Evolutionary conservation across 2,329 filamentous ascomycete species (phyloP), one percentile per base, ranked within the genome.

Genomic region (Alternaria dauci): DNA sequence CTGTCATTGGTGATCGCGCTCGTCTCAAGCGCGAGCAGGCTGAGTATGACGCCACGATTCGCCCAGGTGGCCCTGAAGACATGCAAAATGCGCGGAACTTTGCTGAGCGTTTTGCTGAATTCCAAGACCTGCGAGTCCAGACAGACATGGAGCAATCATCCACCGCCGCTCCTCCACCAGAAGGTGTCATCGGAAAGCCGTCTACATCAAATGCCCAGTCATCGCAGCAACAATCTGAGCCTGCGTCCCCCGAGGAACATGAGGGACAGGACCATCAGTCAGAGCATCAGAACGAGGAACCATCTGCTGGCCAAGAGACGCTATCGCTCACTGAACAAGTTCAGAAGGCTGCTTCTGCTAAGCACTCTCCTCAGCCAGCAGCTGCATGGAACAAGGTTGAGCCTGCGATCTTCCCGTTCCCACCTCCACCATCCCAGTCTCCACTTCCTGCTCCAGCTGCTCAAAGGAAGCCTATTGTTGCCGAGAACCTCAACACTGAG

Each of bases 361-460:
- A 88, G 71, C 84, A 88, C 54, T 86, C 86, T 14, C 82, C 84
- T 8, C 82, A 82, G 64, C 77, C 81, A 28, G 81, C 85, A 56
- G 84, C 84, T 12, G 83, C 85, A 18, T 89, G 87, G 87, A 83
- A 80, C 30, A 88, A 88, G 73, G 81, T 85, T 25, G 87, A 88
- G 63, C 90, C 88, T 28, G 85, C 96, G 72, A 91, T 93, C n/a
- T 89, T 91, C 84, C 90, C 91, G 5, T 89, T 89, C 77, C 91
- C 91, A 44, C 89, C 91, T 11, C 87, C 90, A 11, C 88, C 89
- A 54, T 92, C 91, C 2, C 87, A 87, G 23, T 96, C 93, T 2
- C 93, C 93, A 41, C 85, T 97, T 36, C 93, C 94, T 4, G 94
- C 94, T 0, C 94, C 94, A 12, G 93, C 92, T 43, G 93, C 94